A percentile compares a stretch with the other conserved stretches of the same genome.
phyloP scores from a whole-genome alignment of 768 basidiomycete genomes.

The Wakefieldia striispora region DNA sequence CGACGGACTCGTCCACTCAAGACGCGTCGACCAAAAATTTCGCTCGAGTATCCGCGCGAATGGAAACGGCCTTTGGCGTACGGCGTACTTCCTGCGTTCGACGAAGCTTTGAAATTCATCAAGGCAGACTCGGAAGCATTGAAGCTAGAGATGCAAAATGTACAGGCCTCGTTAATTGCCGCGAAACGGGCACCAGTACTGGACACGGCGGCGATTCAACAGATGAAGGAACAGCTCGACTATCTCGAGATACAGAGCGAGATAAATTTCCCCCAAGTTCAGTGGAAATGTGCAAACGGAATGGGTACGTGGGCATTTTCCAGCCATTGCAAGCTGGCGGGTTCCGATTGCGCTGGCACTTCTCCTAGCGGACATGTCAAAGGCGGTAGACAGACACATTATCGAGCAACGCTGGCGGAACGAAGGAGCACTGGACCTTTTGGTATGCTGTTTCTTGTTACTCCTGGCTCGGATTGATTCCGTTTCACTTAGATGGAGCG shows the following conservation, averaged over 20 bases:
- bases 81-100: constrained; percentile 76
- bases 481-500: constrained; percentile 75
- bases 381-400: constrained; percentile 72
- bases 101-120: constrained; percentile 77
- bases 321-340: not conserved
- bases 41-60: constrained; percentile 48
- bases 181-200: constrained; percentile 25
- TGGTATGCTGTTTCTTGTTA: constrained; percentile 43
- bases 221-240: constrained; percentile 46
- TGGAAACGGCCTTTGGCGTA: constrained; percentile 64
- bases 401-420: constrained; percentile 84
- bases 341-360: not conserved
- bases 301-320: constrained; percentile 53
- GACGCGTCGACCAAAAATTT: constrained; percentile 50
- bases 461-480: not conserved
- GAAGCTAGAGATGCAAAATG: constrained; percentile 29
- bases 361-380: constrained; percentile 60
- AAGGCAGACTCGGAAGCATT: constrained; percentile 55
- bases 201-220: constrained; percentile 40
- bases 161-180: constrained; percentile 17
- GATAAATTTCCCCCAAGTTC: constrained; percentile 77
- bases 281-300: constrained; percentile 79
- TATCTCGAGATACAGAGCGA: constrained; percentile 78
- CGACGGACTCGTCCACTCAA: constrained; percentile 18
- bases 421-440: constrained; percentile 77